Base-by-base conservation (phyloP, 352 stramenopile species). In the Globisporangium barbulae region DNA sequence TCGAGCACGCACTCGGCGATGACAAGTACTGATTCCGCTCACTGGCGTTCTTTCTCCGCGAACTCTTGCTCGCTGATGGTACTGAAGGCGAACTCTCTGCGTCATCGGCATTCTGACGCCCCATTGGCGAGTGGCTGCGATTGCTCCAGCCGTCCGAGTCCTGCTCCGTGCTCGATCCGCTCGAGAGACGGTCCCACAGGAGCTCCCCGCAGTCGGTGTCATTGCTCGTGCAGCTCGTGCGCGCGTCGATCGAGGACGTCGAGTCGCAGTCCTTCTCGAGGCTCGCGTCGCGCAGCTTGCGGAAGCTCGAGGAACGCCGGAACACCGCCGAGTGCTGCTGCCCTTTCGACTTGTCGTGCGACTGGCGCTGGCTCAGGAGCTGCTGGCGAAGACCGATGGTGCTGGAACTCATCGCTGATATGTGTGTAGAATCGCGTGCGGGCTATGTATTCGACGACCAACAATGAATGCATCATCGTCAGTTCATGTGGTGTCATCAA, bases 111-210 rank as follows among this genome's bases (percentile, higher is more conserved):
- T 15, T 60, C 6, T 55, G 37, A 39, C 39, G 49, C 0, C 49
- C 47, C 1, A 64, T 55, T 41, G 63, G 50, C 17, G 63, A 69
- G 37, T 60, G 55, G 7, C 65, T 57, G 63, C 72, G 54, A 28
- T 54, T 48, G 57, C 56, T 60, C 61, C 64, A 67, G 60, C 50
- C 61, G 28, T 61, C 67, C 31, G 65, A 67, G 28, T 74, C 63
- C 42, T 68, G 75, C 54, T 71, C 73, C 35, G 42, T 74, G 52
- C 69, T 78, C 22, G 74, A 79, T 37, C 67, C 64, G 5, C 58
- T 78, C 37, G 71, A 81, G 44, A 79, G 64, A 31, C 79, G 75
- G 45, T 85, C 78, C 75, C 75, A 87, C 52, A 70, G 21, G 10
- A 64, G 37, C 48, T 64, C 59, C 9, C 41, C 67, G 30, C 41